phyloP scores from a whole-genome alignment of 2,329 filamentous ascomycete species.

The Coniochaeta hoffmannii region DNA sequence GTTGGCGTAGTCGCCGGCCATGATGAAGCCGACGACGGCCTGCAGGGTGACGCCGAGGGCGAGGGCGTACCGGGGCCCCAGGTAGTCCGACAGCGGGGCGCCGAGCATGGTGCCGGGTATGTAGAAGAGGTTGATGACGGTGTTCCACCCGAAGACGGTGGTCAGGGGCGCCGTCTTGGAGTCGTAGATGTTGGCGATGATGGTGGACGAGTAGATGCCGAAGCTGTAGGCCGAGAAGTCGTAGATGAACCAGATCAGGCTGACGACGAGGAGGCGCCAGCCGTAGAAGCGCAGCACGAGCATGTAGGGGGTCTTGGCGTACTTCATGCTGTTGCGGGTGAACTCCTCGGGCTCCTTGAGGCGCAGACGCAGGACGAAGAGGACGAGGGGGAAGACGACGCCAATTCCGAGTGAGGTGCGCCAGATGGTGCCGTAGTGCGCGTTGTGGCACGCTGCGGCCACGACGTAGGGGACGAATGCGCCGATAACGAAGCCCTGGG shows the following conservation, averaged over 20 bases:
- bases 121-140: constrained; percentile 82
- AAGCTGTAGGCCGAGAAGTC: constrained; percentile 82
- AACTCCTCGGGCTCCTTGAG: constrained; percentile 76
- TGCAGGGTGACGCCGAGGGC: constrained; percentile 64
- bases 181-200: constrained; percentile 60
- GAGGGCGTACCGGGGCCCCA: constrained; percentile 72
- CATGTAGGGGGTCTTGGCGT: constrained; percentile 46
- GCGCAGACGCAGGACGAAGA: constrained; percentile 65
- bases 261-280: constrained; percentile 61
- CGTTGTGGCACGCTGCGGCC: constrained; percentile 46
- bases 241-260: constrained; percentile 79
- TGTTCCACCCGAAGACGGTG: constrained; percentile 80
- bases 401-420: constrained; percentile 73
- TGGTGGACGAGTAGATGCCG: constrained; percentile 73
- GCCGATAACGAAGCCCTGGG: constrained; percentile 66
- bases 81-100: constrained; percentile 66
- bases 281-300: constrained; percentile 63
- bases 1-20: constrained; percentile 69
- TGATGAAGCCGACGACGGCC: constrained; percentile 76
- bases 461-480: constrained; percentile 65
- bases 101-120: constrained; percentile 75
- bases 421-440: constrained; percentile 71
- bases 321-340: constrained; percentile 60
- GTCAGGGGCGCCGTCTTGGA: constrained; percentile 52
- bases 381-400: constrained; percentile 64